Conservation (phyloP, 73 alveolate species). For the Stentor roeselii region DNA sequence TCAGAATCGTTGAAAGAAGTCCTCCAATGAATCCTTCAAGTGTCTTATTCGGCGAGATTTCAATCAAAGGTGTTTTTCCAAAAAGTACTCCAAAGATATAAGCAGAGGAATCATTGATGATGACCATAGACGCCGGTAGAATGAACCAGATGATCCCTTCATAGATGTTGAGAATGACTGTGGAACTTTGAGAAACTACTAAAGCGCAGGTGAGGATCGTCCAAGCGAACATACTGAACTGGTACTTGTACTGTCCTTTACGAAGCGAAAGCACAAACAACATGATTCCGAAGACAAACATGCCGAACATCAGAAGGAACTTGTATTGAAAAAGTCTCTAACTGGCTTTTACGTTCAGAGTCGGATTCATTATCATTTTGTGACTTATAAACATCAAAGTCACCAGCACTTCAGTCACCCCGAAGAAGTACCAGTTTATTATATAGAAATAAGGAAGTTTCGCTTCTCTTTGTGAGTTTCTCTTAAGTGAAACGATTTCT, state of each 20-base stretch:
- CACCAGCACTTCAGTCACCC: conserved; percentile 56
- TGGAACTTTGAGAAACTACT: conserved; percentile 71
- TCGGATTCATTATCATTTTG: conserved; percentile 24
- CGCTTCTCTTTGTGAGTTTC: conserved; percentile 78
- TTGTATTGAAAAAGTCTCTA: conserved; percentile 65
- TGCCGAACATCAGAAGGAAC: conserved; percentile 69
- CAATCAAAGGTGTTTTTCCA: conserved; percentile 89
- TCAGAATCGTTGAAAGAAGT: conserved; percentile 28
- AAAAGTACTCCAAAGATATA: conserved; percentile 86
- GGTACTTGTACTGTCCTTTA: conserved; percentile 48
- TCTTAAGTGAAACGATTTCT: conserved; percentile 84
- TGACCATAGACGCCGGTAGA: conserved; percentile 84
- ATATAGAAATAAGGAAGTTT: conserved; percentile 66
- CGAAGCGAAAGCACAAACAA: conserved; percentile 66
- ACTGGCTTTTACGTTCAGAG: conserved; percentile 4
- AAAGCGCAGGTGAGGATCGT: conserved; percentile 39
- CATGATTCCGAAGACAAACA: conserved; percentile 77
- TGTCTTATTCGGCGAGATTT: conserved; percentile 96
- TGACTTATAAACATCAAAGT: conserved; percentile 37
- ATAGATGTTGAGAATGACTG: conserved; percentile 80
- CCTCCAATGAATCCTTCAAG: conserved; percentile 98
- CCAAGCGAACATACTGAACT: conserved; percentile 62
- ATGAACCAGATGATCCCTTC: conserved; percentile 96
- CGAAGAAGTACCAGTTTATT: conserved; percentile 86
- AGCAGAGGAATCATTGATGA: conserved; percentile 86